These are phyloP conservation scores for Trichoderma gamsii DNA, from an alignment of 495 filamentous ascomycete genomes.

Conservation along the genomic window DNA sequence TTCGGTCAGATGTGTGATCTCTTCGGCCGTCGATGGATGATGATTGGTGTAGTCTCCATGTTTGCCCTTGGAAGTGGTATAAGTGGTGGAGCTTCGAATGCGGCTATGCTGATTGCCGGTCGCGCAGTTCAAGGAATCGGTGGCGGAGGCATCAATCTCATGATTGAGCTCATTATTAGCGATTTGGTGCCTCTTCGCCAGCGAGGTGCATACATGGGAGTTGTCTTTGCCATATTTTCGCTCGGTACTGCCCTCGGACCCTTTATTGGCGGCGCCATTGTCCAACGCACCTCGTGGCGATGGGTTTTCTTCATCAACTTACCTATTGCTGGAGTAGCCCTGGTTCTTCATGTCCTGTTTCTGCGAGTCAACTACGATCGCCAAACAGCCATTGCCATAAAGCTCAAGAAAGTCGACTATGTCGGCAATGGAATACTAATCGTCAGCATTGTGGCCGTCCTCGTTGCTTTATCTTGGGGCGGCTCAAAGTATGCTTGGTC, in stretches of 20 bases:
- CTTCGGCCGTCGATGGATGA: conserved; percentile 66
- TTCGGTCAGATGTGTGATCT: conserved; percentile 78
- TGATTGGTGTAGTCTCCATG: conserved; percentile 60
- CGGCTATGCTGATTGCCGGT: conserved; percentile 63
- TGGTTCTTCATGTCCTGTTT: conserved; percentile 46
- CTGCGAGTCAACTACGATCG: conserved; percentile 25
- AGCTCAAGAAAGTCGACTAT: conserved; percentile 33
- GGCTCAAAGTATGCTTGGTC: conserved; percentile 44
- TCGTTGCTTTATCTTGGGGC: conserved; percentile 43
- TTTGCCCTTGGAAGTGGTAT: conserved; percentile 57
- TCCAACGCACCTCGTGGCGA: conserved; percentile 41
- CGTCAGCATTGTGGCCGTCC: conserved; percentile 31
- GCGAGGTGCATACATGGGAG: conserved; percentile 25
- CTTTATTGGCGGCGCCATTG: conserved; percentile 53
- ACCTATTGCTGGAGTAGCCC: conserved; percentile 43
- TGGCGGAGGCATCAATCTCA: conserved; percentile 63
- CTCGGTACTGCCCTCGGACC: conserved; percentile 46
- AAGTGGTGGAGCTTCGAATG: conserved; percentile 55
- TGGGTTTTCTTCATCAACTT: conserved; percentile 67
- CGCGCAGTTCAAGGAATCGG: conserved; percentile 68
- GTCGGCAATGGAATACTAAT: conserved; percentile 34
- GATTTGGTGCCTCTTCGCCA: conserved; percentile 45
- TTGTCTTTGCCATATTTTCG: conserved; percentile 37
- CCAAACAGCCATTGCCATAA: conserved; percentile 20
- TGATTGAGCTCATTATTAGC: conserved; percentile 68